Evolutionary conservation across 495 filamentous ascomycete species (phyloP), one percentile per base, ranked within the genome.

Genomic region (Chaetomium fimeti): DNA sequence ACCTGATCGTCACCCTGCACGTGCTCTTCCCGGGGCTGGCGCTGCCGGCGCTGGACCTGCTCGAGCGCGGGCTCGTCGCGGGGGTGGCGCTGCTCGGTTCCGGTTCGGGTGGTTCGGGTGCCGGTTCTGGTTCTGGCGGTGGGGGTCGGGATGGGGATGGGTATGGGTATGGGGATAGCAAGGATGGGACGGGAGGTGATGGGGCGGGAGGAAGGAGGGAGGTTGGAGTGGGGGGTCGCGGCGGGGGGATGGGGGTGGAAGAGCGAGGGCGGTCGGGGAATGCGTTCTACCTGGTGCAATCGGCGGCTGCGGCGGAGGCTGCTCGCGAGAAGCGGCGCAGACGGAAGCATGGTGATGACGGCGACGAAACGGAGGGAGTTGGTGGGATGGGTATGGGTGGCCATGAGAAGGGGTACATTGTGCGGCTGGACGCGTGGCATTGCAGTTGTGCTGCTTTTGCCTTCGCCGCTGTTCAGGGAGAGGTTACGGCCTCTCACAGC

Each of bases 371-470:
- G 32, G 51, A n/a, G 15, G 38, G 18, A 12, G 25, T 8, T 25
- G 51, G 32, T 3, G 43, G 51, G 43, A 54, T 25, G 16, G 13
- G 0, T 59, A 57, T 28, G 48, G 16, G 64, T 13, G 7, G 40
- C 3, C 5, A 52, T 1, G 16, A 43, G 40, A 18, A 71, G 42
- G 70, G 68, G 67, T 95, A 96, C 75, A 82, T 89, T 68, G 90
- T 96, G 27, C 83, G 86, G 9, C 78, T 90, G 8, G 62, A 70
- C 3, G 88, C 90, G n/a, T 97, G 93, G 93, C 91, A 90, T 71
- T 97, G 93, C 72, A 89, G 85, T 12, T 97, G 93, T 79, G 88
- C 91, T 2, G 87, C 86, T 4, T 97, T 96, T 71, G 82, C 88
- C 0, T 88, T 93, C 63, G 78, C 85, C 36, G 83, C 85, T 45